phyloP scores from a whole-genome alignment of 352 stramenopile species.

The Globisporangium abappressorium region DNA sequence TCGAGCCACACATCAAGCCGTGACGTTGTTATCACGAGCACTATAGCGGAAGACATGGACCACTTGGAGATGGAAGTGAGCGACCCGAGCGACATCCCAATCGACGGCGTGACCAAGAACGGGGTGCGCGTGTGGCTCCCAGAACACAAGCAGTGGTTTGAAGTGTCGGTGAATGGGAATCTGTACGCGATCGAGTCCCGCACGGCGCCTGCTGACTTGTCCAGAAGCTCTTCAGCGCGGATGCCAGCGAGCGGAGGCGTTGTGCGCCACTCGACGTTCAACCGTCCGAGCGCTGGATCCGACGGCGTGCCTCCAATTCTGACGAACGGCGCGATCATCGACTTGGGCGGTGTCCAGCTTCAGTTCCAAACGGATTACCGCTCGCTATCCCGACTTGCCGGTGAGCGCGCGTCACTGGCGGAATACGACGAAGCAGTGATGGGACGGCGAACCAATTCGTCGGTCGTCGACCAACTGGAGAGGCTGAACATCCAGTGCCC shows the following conservation, averaged over 20 bases:
- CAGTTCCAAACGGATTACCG: constrained; percentile 59
- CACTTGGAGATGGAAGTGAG: constrained; percentile 42
- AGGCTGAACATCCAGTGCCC: constrained; percentile 72
- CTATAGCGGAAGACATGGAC: constrained; percentile 27
- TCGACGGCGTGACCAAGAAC: constrained; percentile 83
- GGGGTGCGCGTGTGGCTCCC: constrained; percentile 77
- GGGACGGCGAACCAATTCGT: constrained; percentile 26
- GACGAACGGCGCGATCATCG: constrained; percentile 69
- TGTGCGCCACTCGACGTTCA: constrained; percentile 62
- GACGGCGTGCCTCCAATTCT: constrained; percentile 44
- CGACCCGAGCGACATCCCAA: constrained; percentile 34
- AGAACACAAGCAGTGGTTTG: constrained; percentile 68
- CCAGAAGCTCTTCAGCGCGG: constrained; percentile 13
- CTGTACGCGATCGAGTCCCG: constrained; percentile 64
- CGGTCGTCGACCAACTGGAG: constrained; percentile 63
- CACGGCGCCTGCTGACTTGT: constrained; percentile 18
- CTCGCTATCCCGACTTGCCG: constrained; percentile 3
- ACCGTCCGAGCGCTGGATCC: constrained; percentile 43
- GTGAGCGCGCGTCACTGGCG: constrained; percentile 16
- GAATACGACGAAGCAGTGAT: constrained; percentile 21
- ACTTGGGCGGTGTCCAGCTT: constrained; percentile 72
- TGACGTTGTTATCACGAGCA: constrained; percentile 12
- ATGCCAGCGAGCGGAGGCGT: constrained; percentile 13
- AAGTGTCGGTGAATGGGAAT: constrained; percentile 78
- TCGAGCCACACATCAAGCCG: not conserved